Conservation (phyloP, 768 basidiomycete species). For the Podaxis rugospora region DNA sequence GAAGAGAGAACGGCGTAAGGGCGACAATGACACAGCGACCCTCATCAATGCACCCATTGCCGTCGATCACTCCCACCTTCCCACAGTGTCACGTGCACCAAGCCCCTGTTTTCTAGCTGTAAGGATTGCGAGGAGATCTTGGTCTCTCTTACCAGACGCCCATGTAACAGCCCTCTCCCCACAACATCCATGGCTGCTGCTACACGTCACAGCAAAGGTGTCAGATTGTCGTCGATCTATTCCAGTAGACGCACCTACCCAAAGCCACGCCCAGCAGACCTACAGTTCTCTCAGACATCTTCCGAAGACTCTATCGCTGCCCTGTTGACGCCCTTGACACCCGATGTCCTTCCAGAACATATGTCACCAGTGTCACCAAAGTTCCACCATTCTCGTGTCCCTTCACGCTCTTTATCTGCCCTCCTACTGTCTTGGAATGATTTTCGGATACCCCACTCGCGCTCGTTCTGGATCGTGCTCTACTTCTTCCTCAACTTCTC, state of each 20-base stretch:
- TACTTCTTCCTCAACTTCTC: conserved; percentile 92
- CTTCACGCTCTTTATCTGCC: background rate
- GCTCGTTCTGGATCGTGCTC: conserved; percentile 57
- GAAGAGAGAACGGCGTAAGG: background rate
- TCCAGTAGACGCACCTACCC: conserved; percentile 2
- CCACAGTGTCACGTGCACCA: background rate
- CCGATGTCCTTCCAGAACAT: conserved; percentile 7
- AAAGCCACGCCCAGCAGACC: background rate
- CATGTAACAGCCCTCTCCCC: background rate
- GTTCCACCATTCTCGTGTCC: background rate
- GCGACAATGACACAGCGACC: background rate
- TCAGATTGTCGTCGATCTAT: conserved; percentile 1
- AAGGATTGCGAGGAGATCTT: background rate
- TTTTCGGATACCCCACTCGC: conserved; percentile 16
- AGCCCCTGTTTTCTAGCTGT: background rate
- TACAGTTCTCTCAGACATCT: background rate
- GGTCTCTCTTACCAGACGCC: background rate
- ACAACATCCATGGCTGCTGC: background rate
- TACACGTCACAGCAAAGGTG: background rate
- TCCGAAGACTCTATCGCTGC: background rate
- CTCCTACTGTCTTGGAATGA: background rate
- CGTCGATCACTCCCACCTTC: background rate
- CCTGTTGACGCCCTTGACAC: background rate
- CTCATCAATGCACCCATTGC: background rate
- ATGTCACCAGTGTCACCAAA: background rate